A percentile compares a stretch with the other conserved stretches of the same genome.
phyloP scores from a whole-genome alignment of 75 land plant species.

The Chamaecyparis obtusa region DNA sequence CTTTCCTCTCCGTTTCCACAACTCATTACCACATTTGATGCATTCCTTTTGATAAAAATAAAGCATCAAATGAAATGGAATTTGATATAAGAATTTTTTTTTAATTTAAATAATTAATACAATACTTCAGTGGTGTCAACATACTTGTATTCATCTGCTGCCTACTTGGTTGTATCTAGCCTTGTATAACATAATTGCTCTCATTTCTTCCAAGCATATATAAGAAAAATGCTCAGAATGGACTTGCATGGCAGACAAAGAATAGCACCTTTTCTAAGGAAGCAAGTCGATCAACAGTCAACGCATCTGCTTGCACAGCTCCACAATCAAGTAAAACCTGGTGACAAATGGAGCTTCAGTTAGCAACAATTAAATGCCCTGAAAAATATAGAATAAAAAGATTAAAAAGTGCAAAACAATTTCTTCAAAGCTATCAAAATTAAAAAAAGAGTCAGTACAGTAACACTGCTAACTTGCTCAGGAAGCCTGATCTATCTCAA shows the following conservation, averaged over 20 bases:
- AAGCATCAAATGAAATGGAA: neutral
- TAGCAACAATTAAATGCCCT: neutral
- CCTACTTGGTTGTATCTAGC: neutral
- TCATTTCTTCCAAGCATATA: neutral
- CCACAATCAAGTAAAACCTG: conserved; percentile 97
- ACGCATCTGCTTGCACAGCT: conserved; percentile 98
- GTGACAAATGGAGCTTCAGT: neutral
- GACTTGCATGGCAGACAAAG: neutral
- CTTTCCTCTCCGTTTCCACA: neutral
- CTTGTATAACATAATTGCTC: neutral
- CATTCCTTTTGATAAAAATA: neutral
- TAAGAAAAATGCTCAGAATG: neutral
- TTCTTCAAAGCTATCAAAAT: neutral
- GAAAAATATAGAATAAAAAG: neutral
- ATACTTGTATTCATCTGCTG: neutral
- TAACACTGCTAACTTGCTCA: neutral
- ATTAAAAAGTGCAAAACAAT: neutral
- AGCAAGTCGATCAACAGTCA: conserved; percentile 95
- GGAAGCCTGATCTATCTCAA: neutral
- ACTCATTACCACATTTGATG: neutral
- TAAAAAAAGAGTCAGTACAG: neutral
- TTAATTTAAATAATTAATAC: neutral
- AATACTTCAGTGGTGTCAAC: neutral
- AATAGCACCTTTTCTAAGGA: conserved; percentile 86
- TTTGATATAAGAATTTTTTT: neutral